A percentile compares a stretch with the other conserved stretches of the same genome.
Conservation (phyloP, 2,329 filamentous ascomycete genomes). For the Elsinoe perseae region DNA sequence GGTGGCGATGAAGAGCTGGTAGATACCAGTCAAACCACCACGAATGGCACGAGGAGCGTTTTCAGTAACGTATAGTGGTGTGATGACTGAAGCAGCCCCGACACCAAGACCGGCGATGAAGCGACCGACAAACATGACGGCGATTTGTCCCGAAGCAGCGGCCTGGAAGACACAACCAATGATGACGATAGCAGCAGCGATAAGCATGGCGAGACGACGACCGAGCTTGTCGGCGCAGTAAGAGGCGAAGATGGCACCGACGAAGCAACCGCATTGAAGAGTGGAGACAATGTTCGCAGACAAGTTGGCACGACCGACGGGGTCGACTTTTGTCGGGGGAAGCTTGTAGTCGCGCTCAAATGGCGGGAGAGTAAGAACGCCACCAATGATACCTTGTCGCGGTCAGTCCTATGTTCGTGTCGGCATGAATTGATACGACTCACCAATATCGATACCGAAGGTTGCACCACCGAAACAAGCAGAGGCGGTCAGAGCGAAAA, state of each 20-base stretch:
- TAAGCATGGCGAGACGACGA: constrained; percentile 48
- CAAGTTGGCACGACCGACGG: constrained; percentile 44
- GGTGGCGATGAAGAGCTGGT: constrained; percentile 51
- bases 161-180: constrained; percentile 59
- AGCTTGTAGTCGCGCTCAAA: constrained; percentile 51
- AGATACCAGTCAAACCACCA: constrained; percentile 53
- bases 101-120: constrained; percentile 49
- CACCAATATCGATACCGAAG: constrained; percentile 58
- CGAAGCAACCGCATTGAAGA: constrained; percentile 61
- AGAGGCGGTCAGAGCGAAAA: constrained; percentile 55
- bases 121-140: constrained; percentile 59
- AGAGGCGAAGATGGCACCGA: constrained; percentile 53
- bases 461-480: constrained; percentile 63
- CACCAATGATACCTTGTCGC: constrained; percentile 49
- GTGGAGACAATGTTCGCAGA: constrained; percentile 64
- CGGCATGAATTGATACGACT: background rate
- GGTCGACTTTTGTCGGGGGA: constrained; percentile 32
- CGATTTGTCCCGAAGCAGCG: constrained; percentile 51
- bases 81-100: constrained; percentile 49
- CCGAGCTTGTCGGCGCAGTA: constrained; percentile 51
- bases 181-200: constrained; percentile 50
- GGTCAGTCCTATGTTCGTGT: background rate
- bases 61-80: constrained; percentile 52
- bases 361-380: constrained; percentile 53
- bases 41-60: constrained; percentile 53